Base-by-base conservation (phyloP, 805 yeast species). In the Candida berthetii region DNA sequence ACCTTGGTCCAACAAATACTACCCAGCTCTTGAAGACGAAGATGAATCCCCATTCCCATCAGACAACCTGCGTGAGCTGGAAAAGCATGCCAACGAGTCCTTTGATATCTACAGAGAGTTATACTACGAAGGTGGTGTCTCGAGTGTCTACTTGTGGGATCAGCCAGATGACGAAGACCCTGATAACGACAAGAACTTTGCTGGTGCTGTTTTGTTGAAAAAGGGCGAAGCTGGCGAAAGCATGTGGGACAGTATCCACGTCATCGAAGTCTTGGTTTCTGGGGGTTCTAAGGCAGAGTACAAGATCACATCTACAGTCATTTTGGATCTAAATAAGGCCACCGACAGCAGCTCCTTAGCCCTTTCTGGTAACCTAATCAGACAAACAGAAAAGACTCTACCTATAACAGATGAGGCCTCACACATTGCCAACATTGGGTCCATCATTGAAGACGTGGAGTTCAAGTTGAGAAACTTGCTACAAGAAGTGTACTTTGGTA, bases 401-500 rank as follows among this genome's bases (percentile, higher is more conserved):
- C 44, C 61, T 2, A 56, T 69, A 3, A 65, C 71, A 11, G 67
- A 65, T 40, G 64, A 76, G 43, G 77, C 76, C 22, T 72, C 81
- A n/a, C 97, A 93, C 58, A 74, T 91, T 38, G 80, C 89, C 27
- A 90, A 90, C 57, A 65, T 91, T 46, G 99, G 99, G 25, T 69
- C 84, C 3, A 61, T 89, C 47, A 76, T 93, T 13, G 99, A 91
- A 63, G 96, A 87, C 46, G 74, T 86, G 35, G 99, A 91, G 65
- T 80, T 83, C 46, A 87, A 84, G 58, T 69, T 91, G 66, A 77
- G 99, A 62, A 86, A 85, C 52, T 69, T 85, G 68, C 71, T 91
- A 48, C 96, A 91, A 61, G 96, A 88, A 48, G 97, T 91, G 22
- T 91, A 91, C 61, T 91, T 91, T 58, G 97, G 95, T 53, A 91